Evolutionary conservation across 495 filamentous ascomycete genomes (phyloP), one percentile per base, ranked within the genome.

Genomic region (Xylaria intraflava): DNA sequence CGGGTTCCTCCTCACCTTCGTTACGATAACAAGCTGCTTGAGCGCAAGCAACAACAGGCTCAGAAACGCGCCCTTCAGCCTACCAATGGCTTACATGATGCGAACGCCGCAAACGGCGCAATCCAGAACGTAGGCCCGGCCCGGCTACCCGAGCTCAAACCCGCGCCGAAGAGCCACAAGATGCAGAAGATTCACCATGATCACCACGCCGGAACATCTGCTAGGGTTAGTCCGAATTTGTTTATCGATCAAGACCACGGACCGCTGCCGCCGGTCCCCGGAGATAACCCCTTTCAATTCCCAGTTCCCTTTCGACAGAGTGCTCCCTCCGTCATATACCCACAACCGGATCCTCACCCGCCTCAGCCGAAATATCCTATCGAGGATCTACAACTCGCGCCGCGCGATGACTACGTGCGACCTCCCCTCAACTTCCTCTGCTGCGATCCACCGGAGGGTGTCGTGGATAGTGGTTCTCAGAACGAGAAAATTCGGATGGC

Each of bases 331-430:
- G 51, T 62, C 6, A 40, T 55, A 6, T 54, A 48, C 20, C 27
- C 50, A 10, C 49, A 60, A 7, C 55, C 66, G 0, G 59, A 71
- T 27, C 79, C 81, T 4, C 73, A 75, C 0, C 78, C 83, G 26
- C 81, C 88, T 9, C 83, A 85, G 0, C 82, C 92, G 53, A 95
- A 92, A 63, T 96, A 96, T 65, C 93, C 93, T 0, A 95, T 96
- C 51, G 93, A 98, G 56, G 93, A 98, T 68, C 67, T 97, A 30
- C 86, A 96, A 53, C 71, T 97, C 17, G 73, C 80, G 17, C 83
- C 81, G 3, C 74, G 79, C 42, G 83, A 77, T 12, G 72, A 74
- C 10, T 75, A 76, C 31, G 79, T 61, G 16, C 68, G 93, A 11
- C 93, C 93, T 6, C 66, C 78, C 2, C 69, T 97, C 46, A 89